Evolutionary conservation across 2,329 filamentous ascomycete genomes (phyloP).

Genomic region (Sporothrix dimorphospora): DNA sequence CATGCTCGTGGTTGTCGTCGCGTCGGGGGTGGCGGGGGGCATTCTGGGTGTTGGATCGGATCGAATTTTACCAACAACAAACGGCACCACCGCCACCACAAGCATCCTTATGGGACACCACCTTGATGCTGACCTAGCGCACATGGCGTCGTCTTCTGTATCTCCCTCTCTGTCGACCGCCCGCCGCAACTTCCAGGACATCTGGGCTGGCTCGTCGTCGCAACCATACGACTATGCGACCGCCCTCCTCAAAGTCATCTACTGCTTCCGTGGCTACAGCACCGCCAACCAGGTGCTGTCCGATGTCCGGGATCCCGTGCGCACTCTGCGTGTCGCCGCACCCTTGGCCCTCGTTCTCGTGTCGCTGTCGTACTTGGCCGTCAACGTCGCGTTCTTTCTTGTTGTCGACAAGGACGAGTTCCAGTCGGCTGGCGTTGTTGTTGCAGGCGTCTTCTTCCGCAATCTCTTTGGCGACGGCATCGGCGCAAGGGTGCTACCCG

Average conservation of each 20-base stretch:
- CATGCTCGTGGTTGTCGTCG: slow-evolving; percentile 51
- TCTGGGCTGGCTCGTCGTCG: slow-evolving; percentile 46
- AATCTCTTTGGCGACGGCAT: slow-evolving; percentile 53
- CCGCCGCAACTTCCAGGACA: slow-evolving; percentile 46
- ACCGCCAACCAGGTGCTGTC: slow-evolving; percentile 60
- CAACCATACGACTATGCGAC: slow-evolving; percentile 52
- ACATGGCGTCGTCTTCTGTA: not conserved
- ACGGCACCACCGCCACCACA: not conserved
- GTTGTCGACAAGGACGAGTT: slow-evolving; percentile 61
- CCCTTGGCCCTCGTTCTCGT: slow-evolving; percentile 58
- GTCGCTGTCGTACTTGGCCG: slow-evolving; percentile 59
- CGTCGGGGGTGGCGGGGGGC: slow-evolving; percentile 47
- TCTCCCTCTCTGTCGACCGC: too few species aligned
- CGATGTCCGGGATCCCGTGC: slow-evolving; percentile 60
- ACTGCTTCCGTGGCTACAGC: slow-evolving; percentile 58
- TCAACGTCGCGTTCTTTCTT: slow-evolving; percentile 63
- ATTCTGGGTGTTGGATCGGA: slow-evolving; percentile 40
- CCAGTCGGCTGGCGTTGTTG: slow-evolving; percentile 54
- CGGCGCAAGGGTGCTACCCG: slow-evolving; percentile 52
- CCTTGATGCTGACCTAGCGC: slow-evolving; percentile 33
- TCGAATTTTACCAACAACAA: slow-evolving; percentile 5
- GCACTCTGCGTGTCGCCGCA: slow-evolving; percentile 60
- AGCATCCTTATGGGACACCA: slow-evolving; percentile 27
- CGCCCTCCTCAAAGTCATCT: slow-evolving; percentile 59
- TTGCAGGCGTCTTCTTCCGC: slow-evolving; percentile 61